Evolutionary conservation across 2,329 filamentous ascomycete species (phyloP), one percentile per base, ranked within the genome.

Genomic region (Xylariales sp.): DNA sequence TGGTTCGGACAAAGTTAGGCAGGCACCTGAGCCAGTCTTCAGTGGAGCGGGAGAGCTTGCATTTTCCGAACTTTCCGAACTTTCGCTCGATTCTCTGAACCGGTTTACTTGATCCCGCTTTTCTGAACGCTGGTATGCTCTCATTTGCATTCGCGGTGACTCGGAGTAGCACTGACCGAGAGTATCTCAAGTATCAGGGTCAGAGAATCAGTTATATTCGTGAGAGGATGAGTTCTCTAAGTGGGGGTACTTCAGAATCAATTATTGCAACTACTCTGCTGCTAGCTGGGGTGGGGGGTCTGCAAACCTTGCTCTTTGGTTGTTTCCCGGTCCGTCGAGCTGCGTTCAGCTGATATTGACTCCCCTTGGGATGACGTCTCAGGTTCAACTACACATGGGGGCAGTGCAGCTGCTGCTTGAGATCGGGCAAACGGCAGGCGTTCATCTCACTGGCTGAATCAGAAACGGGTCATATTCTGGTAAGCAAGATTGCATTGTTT

Each of bases 371-470:
- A 61, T 61, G 46, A 50, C 46, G 1, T 43, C 24, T 4, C 61
- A 68, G 20, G 66, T 68, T 4, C 61, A 69, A 35, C 53, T 70
- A 43, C 68, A 71, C 20, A 60, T 71, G 61, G 49, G 49, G 0
- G 68, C 66, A 22, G 52, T 71, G 4, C 51, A 53, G 8, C 51
- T 52, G 19, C 48, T 70, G 1, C 60, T 70, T 8, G 38, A 53
- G 3, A 31, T 62, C 0, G 65, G 62, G 43, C 49, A 48, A 41
- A 52, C 34, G 5, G 27, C 52, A 3, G 53, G 57, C 1, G 37
- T 64, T 0, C 43, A 51, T 42, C 42, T 71, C 0, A 66, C 52
- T 2, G 56, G 51, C 8, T 61, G 61, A 0, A 69, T 71, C 4
- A n/a, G n/a, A 70, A 70, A 45, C 62, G 67, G 2, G 67, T 67